Evolutionary conservation across 2,329 filamentous ascomycete species (phyloP), one percentile per base, ranked within the genome.

Genomic region (Fusarium buxicola): DNA sequence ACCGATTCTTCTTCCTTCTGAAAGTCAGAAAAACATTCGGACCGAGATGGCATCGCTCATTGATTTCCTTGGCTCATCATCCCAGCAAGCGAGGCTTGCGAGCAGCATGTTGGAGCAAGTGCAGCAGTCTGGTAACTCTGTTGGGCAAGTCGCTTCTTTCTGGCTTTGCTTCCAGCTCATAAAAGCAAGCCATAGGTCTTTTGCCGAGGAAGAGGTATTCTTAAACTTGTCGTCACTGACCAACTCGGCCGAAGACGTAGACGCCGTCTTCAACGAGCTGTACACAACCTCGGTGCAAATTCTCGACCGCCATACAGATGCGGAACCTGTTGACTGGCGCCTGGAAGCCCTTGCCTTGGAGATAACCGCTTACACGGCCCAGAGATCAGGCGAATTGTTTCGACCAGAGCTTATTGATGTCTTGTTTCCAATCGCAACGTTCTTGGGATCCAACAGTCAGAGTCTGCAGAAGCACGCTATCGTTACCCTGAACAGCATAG

Each of bases 401-500:
- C 87, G 91, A 4, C 85, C 88, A 3, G 94, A 98, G 72, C 83
- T 99, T 9, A 92, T 97, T 46, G 95, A 99, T 68, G 88, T 93
- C 0, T 80, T 99, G 11, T 99, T 97, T 74, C 94, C 95, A 0
- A 83, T 97, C n/a, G 85, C 96, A 0, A 92, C 95, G n/a, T 86
- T 94, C 46, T 80, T 99, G 13, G 93, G 92, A 5, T 94, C 92
- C 4, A 80, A 83, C 1, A 86, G 88, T 31, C 76, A 83, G 0
- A 81, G 82, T 24, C 80, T 99, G 13, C 90, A 93, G 65, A 84
- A 86, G 28, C 94, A 98, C 74, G 92, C 94, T 6, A 90, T 97
- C 62, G 86, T 88, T 5, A 91, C 91, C 31, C 82, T 99, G 12
- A 95, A 97, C 70, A 86, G 88, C 15, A 81, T 97, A n/a, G 89